Evolutionary conservation across 2,329 filamentous ascomycete species (phyloP), one percentile per base, ranked within the genome.

Genomic region (Penicillium sp.): DNA sequence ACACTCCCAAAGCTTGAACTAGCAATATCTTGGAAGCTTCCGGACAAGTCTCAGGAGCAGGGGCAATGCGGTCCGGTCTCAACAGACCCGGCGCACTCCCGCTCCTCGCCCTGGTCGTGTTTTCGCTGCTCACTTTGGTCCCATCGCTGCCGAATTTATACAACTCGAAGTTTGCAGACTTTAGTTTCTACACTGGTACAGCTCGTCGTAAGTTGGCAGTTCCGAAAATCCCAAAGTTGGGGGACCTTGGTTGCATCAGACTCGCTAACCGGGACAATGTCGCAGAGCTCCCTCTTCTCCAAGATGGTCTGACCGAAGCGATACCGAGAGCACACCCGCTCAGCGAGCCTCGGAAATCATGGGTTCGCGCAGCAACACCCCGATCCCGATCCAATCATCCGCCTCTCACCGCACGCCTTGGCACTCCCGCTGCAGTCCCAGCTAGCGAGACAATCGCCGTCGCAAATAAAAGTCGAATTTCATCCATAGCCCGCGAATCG

Each of bases 41-140:
- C 47, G 38, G 49, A 35, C 45, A 46, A 49, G 92, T 89, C 7
- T 8, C 90, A 72, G 89, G 60, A 95, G 64, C 64, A 58, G 57
- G 58, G 58, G 68, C 55, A 41, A 69, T 69, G 67, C 62, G 65
- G 54, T 63, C 65, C 49, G 65, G 65, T 43, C 47, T 69, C 45
- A 58, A 60, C 43, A 68, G 65, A 60, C 59, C 65, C 49, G 64
- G 64, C 54, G 62, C 65, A 36, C 60, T 69, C 46, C 64, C 66
- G 51, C 63, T 69, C 43, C 57, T 70, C 28, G 61, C 58, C 41
- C 52, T 69, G 46, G 33, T 68, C 45, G 47, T 67, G 34, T 67
- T 69, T 46, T 64, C 63, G 38, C 55, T 70, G 30, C 56, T 69
- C 44, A 68, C 61, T 27, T 47, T 70, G 46, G 64, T 64, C 31